Conservation (phyloP, 495 filamentous ascomycete genomes). For the Penicillium maclennaniae region DNA sequence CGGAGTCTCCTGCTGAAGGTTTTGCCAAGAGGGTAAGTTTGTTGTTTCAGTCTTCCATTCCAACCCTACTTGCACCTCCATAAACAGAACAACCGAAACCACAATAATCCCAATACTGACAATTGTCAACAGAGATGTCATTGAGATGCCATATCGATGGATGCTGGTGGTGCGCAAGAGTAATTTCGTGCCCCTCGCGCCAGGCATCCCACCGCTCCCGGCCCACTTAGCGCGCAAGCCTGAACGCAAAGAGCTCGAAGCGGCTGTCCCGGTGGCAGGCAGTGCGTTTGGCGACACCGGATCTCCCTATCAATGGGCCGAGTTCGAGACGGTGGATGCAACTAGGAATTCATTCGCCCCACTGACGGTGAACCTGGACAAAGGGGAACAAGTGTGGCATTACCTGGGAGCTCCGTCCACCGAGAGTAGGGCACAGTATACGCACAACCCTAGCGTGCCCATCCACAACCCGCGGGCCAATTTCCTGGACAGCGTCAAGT, state of each 20-base stretch:
- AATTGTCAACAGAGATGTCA: constrained; percentile 40
- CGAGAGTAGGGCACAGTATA: constrained; percentile 89
- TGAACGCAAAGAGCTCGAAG: constrained; percentile 44
- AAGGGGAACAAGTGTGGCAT: constrained; percentile 77
- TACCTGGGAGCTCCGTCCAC: constrained; percentile 86
- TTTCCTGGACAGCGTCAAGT: constrained; percentile 54
- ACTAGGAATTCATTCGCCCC: constrained; percentile 39
- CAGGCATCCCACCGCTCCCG: constrained; percentile 58
- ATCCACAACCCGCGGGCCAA: constrained; percentile 56
- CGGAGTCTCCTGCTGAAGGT: constrained; percentile 75
- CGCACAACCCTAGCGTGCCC: constrained; percentile 64
- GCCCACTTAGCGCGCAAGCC: constrained; percentile 52
- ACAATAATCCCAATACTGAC: constrained; percentile 18
- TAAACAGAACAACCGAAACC: background rate
- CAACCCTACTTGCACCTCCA: background rate
- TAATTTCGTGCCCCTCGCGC: constrained; percentile 46
- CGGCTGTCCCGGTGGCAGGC: constrained; percentile 51
- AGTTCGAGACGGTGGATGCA: constrained; percentile 63
- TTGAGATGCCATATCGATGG: constrained; percentile 55
- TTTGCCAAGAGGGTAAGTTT: constrained; percentile 78
- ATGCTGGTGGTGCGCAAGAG: constrained; percentile 51
- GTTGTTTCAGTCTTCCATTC: constrained; percentile 5
- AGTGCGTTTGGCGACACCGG: constrained; percentile 56
- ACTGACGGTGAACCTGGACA: constrained; percentile 60
- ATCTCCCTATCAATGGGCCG: constrained; percentile 68